Percentiles rank a stretch among this genome's conserved stretches.
These are phyloP conservation scores for Xylaria multiplex DNA, from an alignment of 2,329 filamentous ascomycete species.

Conservation along the genomic window DNA sequence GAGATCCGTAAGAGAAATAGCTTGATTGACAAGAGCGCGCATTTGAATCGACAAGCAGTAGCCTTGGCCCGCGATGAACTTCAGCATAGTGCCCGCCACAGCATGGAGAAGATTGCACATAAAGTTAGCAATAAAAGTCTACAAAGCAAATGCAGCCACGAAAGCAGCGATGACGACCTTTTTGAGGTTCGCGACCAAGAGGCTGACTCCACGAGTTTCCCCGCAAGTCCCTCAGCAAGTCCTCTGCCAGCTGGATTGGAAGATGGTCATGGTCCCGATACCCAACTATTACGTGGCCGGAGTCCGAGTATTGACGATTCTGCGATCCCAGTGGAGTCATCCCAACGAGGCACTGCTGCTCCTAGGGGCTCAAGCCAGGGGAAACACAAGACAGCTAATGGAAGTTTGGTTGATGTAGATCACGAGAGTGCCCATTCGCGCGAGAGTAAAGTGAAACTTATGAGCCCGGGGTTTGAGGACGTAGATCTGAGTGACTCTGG, in stretches of 20 bases:
- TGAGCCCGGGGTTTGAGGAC: slow-evolving; percentile 28
- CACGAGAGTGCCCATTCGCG: slow-evolving; percentile 6
- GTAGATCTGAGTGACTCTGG: slow-evolving; percentile 12
- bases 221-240: slow-evolving; percentile 31
- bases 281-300: slow-evolving; percentile 7
- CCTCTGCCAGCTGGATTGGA: slow-evolving; percentile 36
- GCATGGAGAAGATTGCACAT: slow-evolving; percentile 48
- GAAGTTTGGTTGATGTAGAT: neutral
- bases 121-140: slow-evolving; percentile 51
- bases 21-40: slow-evolving; percentile 59
- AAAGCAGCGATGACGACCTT: slow-evolving; percentile 46
- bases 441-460: slow-evolving; percentile 19
- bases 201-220: slow-evolving; percentile 23
- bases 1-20: slow-evolving; percentile 73
- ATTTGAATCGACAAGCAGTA: slow-evolving; percentile 51
- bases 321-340: slow-evolving; percentile 31
- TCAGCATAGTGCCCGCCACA: slow-evolving; percentile 45
- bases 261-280: slow-evolving; percentile 35
- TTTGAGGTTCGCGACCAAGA: slow-evolving; percentile 30
- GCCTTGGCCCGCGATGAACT: slow-evolving; percentile 48
- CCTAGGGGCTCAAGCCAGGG: neutral
- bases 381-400: neutral
- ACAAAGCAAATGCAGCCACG: slow-evolving; percentile 45
- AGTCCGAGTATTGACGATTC: slow-evolving; percentile 30
- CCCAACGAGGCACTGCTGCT: slow-evolving; percentile 22